A percentile compares a stretch with the other conserved stretches of the same genome.
phyloP scores from a whole-genome alignment of 495 filamentous ascomycete genomes.

The Penicillium atrosanguineum region DNA sequence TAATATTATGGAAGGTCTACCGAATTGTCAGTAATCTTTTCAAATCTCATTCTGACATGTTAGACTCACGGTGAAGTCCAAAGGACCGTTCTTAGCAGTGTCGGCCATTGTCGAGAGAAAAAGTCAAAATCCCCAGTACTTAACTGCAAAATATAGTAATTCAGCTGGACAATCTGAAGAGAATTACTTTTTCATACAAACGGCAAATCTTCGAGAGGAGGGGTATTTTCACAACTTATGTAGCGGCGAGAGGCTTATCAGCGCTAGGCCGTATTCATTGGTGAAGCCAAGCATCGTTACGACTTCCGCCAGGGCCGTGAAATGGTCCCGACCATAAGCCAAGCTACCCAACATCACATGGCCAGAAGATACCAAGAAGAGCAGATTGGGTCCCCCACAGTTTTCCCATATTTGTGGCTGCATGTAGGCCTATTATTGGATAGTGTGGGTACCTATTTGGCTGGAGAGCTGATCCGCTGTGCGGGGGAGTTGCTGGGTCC shows the following conservation, averaged over 20 bases:
- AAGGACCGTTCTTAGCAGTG: background rate
- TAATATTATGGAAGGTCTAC: slow-evolving; percentile 36
- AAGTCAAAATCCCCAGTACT: background rate
- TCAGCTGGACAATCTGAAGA: too few relatives aligned
- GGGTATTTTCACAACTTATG: background rate
- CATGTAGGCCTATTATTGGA: background rate
- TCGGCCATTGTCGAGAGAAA: background rate
- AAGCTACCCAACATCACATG: background rate
- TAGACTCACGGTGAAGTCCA: background rate
- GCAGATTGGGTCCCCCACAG: background rate
- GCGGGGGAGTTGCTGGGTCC: too few relatives aligned
- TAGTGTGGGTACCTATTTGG: too few relatives aligned
- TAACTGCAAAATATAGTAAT: too few relatives aligned
- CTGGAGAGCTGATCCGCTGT: too few relatives aligned
- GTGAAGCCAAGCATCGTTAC: background rate
- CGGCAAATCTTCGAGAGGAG: too few relatives aligned
- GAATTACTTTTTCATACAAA: background rate
- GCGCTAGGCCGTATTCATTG: background rate
- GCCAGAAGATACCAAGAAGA: background rate
- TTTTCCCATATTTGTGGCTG: background rate
- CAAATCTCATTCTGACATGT: background rate
- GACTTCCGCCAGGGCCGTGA: background rate
- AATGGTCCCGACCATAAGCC: background rate
- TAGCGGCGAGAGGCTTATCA: background rate
- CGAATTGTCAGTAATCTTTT: background rate